Conservation (phyloP, 768 basidiomycete species). For the Punctularia strigosozonata region DNA sequence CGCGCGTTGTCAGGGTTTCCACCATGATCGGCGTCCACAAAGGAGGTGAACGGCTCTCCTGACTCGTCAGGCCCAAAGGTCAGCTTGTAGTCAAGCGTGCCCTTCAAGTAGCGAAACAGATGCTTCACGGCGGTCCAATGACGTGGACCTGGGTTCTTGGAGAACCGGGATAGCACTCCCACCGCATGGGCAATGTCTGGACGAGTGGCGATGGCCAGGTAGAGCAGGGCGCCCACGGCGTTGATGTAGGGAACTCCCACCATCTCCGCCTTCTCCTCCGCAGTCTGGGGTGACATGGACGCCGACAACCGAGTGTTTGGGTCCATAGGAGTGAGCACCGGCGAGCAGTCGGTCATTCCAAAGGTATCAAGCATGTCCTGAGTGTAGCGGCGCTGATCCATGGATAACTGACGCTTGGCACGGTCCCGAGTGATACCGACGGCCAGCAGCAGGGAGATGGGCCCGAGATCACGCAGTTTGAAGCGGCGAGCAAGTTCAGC, state of each 20-base stretch:
- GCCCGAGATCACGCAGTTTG: constrained; percentile 9
- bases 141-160: neutral
- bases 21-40: too few species aligned
- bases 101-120: too few species aligned
- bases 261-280: constrained; percentile 1
- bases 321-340: constrained; percentile 17
- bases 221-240: constrained; percentile 17
- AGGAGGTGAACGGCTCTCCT: too few species aligned
- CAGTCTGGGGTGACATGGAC: too few species aligned
- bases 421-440: constrained; percentile 12
- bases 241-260: constrained; percentile 1
- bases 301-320: constrained; percentile 1
- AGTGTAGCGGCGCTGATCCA: constrained; percentile 20
- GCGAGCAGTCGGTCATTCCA: constrained; percentile 14
- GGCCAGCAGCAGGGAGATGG: constrained; percentile 10
- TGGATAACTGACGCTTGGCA: constrained; percentile 7
- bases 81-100: too few species aligned
- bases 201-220: constrained; percentile 18
- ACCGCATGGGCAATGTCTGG: constrained; percentile 22
- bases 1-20: too few species aligned
- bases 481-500: constrained; percentile 6
- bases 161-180: neutral
- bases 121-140: too few species aligned
- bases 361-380: constrained; percentile 13
- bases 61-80: too few species aligned